Conservation (phyloP, 2,329 filamentous ascomycete genomes). For the Pezicula neosporulosa region DNA sequence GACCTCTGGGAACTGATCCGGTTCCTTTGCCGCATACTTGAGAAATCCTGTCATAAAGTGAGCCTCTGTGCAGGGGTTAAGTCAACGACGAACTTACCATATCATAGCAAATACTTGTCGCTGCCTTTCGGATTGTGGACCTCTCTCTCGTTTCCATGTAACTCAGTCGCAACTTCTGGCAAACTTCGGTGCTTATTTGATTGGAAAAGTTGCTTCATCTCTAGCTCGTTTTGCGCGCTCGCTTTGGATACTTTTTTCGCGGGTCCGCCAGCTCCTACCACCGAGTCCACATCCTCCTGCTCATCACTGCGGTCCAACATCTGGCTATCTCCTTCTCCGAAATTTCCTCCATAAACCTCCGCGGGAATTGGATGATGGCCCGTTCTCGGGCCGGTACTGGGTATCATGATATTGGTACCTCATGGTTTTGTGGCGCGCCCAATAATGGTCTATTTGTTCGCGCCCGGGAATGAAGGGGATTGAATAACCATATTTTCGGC, state of each 20-base stretch:
- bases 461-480: no score
- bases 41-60: constrained; percentile 57
- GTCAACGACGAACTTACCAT: constrained; percentile 55
- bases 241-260: constrained; percentile 59
- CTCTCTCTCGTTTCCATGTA: constrained; percentile 75
- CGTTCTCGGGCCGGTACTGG: constrained; percentile 29
- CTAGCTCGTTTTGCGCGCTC: constrained; percentile 76
- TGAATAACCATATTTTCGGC: constrained; percentile 59
- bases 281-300: constrained; percentile 52
- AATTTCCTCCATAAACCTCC: constrained; percentile 52
- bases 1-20: constrained; percentile 84
- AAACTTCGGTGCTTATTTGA: constrained; percentile 64
- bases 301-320: constrained; percentile 54
- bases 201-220: constrained; percentile 73
- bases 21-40: constrained; percentile 70
- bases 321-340: constrained; percentile 55
- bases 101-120: constrained; percentile 88
- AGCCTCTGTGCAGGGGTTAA: neutral
- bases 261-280: constrained; percentile 40
- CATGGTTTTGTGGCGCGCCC: constrained; percentile 41
- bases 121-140: constrained; percentile 76
- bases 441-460: constrained; percentile 50
- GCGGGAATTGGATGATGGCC: constrained; percentile 49
- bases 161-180: constrained; percentile 69
- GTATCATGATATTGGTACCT: constrained; percentile 40